A percentile compares a stretch with the other conserved stretches of the same genome.
Evolutionary conservation across 1,284 basidiomycete genomes (phyloP).

Genomic region (Cryptococcus hybrid): DNA sequence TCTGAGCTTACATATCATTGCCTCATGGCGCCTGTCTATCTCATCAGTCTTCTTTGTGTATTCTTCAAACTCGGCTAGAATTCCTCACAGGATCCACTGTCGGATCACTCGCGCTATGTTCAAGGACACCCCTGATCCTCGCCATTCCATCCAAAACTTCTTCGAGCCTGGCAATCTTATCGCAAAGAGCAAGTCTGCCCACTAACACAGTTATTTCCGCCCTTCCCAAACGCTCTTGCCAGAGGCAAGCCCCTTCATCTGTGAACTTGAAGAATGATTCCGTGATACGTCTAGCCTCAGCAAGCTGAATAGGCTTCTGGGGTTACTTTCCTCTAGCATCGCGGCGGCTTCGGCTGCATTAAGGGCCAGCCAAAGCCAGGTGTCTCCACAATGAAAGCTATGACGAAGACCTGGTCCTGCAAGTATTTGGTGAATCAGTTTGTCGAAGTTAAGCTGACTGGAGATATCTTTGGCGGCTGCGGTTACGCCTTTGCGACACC

Average conservation of each 20-base stretch:
- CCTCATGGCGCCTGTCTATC: slow-evolving; percentile 33
- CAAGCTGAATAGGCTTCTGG: slow-evolving; percentile 13
- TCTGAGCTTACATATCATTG: slow-evolving; percentile 26
- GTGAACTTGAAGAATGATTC: slow-evolving; percentile 13
- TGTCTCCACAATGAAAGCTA: slow-evolving; percentile 21
- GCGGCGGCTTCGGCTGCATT: slow-evolving; percentile 26
- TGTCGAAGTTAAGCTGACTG: slow-evolving; percentile 18
- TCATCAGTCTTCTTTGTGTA: slow-evolving; percentile 21
- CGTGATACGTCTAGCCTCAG: slow-evolving; percentile 16
- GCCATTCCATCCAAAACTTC: slow-evolving; percentile 30
- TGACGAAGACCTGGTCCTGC: slow-evolving; percentile 4
- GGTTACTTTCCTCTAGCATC: slow-evolving; percentile 26
- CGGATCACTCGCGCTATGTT: slow-evolving; percentile 21
- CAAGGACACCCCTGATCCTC: slow-evolving; percentile 24
- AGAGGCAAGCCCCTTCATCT: slow-evolving; percentile 12
- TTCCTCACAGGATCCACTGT: slow-evolving; percentile 10
- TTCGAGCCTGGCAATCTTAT: slow-evolving; percentile 32
- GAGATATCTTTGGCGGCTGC: slow-evolving; percentile 16
- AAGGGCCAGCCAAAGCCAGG: slow-evolving; percentile 32
- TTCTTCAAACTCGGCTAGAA: slow-evolving; percentile 30
- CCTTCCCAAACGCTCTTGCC: slow-evolving; percentile 12
- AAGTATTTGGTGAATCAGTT: slow-evolving; percentile 17
- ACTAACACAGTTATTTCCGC: slow-evolving; percentile 21
- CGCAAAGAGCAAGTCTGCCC: slow-evolving; percentile 33
- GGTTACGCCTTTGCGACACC: slow-evolving; percentile 20